A percentile compares a stretch with the other conserved stretches of the same genome.
Evolutionary conservation across 495 filamentous ascomycete species (phyloP).

Genomic region (Aspergillus ostianus): DNA sequence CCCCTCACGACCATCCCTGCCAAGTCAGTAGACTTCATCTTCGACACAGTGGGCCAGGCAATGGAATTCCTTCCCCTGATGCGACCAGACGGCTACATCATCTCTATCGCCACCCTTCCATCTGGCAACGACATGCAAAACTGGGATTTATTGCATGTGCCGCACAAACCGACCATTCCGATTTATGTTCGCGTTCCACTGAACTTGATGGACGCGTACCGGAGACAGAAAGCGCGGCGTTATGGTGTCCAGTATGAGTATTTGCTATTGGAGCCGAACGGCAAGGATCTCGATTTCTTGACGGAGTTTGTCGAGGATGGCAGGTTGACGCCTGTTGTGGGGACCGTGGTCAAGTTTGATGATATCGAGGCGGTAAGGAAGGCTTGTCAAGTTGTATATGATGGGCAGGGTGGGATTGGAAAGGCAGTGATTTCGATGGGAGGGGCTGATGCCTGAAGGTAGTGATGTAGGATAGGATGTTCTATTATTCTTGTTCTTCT

Average conservation of each 20-base stretch:
- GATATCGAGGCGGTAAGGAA: constrained; percentile 45
- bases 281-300: constrained; percentile 43
- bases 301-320: constrained; percentile 42
- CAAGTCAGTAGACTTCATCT: constrained; percentile 51
- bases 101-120: constrained; percentile 16
- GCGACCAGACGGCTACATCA: constrained; percentile 15
- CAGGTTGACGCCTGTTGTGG: constrained; percentile 45
- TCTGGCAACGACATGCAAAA: constrained; percentile 28
- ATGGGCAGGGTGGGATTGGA: constrained; percentile 54
- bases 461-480: neutral
- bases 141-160: constrained; percentile 24
- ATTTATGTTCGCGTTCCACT: constrained; percentile 30
- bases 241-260: constrained; percentile 39
- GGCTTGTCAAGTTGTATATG: constrained; percentile 46
- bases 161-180: constrained; percentile 30
- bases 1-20: constrained; percentile 39
- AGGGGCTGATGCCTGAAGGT: neutral
- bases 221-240: constrained; percentile 25
- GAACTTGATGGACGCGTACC: constrained; percentile 37
- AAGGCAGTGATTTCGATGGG: constrained; percentile 45
- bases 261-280: constrained; percentile 36
- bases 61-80: constrained; percentile 31
- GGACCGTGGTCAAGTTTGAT: constrained; percentile 35
- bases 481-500: too few relatives aligned
- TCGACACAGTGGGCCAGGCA: constrained; percentile 44